Evolutionary conservation across 108 stramenopile genomes (phyloP).

Genomic region (Hondaea fermentalgiana): DNA sequence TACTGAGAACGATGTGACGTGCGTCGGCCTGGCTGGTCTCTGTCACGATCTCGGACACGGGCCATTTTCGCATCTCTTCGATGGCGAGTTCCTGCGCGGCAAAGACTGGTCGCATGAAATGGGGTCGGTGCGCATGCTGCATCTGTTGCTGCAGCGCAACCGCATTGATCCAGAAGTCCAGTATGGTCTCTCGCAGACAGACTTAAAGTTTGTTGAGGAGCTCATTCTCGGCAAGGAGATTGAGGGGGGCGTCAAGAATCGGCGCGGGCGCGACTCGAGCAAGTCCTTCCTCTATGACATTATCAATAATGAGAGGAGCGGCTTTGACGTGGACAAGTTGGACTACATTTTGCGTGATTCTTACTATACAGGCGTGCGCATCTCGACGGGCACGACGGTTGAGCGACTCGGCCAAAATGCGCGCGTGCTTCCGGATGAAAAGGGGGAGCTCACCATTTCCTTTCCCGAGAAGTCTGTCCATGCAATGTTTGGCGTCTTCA

Average conservation of each 20-base stretch:
- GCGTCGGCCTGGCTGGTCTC: conserved; percentile 49
- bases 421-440: not conserved
- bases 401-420: not conserved
- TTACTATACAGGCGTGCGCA: not conserved
- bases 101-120: conserved; percentile 19
- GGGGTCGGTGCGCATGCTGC: conserved; percentile 31
- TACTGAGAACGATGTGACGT: conserved; percentile 31
- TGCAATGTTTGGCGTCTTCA: conserved; percentile 35
- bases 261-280: not conserved
- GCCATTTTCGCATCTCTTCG: conserved; percentile 50
- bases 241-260: conserved; percentile 9
- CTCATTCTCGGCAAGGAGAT: conserved; percentile 31
- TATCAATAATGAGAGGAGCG: conserved; percentile 43
- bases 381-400: not conserved
- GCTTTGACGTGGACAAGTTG: conserved; percentile 53
- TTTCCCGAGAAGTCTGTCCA: conserved; percentile 43
- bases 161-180: conserved; percentile 17
- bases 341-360: conserved; percentile 48
- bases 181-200: conserved; percentile 27
- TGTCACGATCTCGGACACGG: conserved; percentile 52
- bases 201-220: conserved; percentile 39
- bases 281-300: conserved; percentile 51
- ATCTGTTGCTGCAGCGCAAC: conserved; percentile 32
- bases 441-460: conserved; percentile 29
- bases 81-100: conserved; percentile 37